Evolutionary conservation across 176 grass and related monocot species (phyloP).

Genomic region (Eragrostis curvula): DNA sequence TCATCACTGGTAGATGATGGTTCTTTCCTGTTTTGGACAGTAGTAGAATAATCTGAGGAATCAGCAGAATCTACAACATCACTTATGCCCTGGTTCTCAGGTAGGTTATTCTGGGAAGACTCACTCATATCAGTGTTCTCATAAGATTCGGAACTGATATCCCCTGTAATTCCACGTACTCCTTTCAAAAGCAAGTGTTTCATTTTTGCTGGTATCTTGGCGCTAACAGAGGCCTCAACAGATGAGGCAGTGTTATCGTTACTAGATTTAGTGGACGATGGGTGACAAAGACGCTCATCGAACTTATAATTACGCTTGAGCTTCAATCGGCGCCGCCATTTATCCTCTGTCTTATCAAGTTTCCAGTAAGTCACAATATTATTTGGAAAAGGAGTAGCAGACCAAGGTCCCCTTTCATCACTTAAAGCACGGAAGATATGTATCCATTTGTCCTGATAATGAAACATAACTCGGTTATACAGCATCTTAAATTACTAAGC

Average conservation of each 20-base stretch:
- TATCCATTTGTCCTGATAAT: slow-evolving; percentile 92
- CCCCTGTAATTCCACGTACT: slow-evolving; percentile 76
- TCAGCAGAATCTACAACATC: slow-evolving; percentile 43
- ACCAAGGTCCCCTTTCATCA: slow-evolving; percentile 96
- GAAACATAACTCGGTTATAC: slow-evolving; percentile 35
- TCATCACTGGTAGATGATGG: slow-evolving; percentile 50
- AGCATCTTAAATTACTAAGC: slow-evolving; percentile 30
- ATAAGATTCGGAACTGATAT: slow-evolving; percentile 60
- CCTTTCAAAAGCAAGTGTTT: slow-evolving; percentile 91
- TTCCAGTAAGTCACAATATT: slow-evolving; percentile 76
- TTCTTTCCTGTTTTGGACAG: slow-evolving; percentile 80
- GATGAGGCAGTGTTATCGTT: slow-evolving; percentile 40
- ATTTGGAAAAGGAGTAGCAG: slow-evolving; percentile 91
- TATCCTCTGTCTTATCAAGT: slow-evolving; percentile 96
- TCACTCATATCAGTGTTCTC: slow-evolving; percentile 54
- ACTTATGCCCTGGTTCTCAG: slow-evolving; percentile 55
- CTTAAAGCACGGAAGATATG: slow-evolving; percentile 85
- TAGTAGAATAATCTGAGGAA: slow-evolving; percentile 60
- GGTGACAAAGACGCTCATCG: slow-evolving; percentile 79
- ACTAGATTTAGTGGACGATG: slow-evolving; percentile 60
- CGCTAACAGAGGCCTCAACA: slow-evolving; percentile 46
- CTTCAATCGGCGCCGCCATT: slow-evolving; percentile 84
- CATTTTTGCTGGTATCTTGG: slow-evolving; percentile 85
- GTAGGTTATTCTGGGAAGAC: slow-evolving; percentile 39
- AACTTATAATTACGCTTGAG: slow-evolving; percentile 98